These are phyloP conservation scores for Fusarium fracticaudum DNA, from an alignment of 2,329 filamentous ascomycete species.

Conservation along the genomic window DNA sequence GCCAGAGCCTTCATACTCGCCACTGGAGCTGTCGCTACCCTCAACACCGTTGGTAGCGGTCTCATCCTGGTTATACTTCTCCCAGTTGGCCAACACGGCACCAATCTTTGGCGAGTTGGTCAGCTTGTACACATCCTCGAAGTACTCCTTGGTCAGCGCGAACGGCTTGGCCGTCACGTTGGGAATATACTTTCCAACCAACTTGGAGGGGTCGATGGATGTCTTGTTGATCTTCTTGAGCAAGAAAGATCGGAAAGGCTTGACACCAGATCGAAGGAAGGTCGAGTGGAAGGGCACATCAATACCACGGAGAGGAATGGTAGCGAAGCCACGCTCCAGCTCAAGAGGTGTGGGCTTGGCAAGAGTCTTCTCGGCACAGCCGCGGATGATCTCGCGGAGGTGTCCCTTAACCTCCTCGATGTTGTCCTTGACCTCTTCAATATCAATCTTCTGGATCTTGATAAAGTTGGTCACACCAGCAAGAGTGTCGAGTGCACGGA, in stretches of 20 bases:
- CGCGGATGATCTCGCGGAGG: conserved; percentile 89
- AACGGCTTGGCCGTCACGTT: conserved; percentile 98
- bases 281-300: conserved; percentile 99
- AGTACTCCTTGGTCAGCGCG: conserved; percentile 97
- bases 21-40: conserved; percentile 53
- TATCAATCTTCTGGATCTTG: conserved; percentile 97
- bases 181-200: conserved; percentile 98
- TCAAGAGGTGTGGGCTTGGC: conserved; percentile 89
- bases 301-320: conserved; percentile 95
- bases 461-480: conserved; percentile 91
- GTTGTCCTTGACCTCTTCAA: conserved; percentile 88
- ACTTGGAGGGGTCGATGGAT: conserved; percentile 94
- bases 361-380: conserved; percentile 86
- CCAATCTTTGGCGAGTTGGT: conserved; percentile 86
- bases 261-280: conserved; percentile 96
- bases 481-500: conserved; percentile 76
- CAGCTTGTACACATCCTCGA: conserved; percentile 96
- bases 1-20: conserved; percentile 54
- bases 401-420: conserved; percentile 92
- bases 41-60: conserved; percentile 46
- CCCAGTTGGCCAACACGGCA: conserved; percentile 86
- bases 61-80: conserved; percentile 71
- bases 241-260: conserved; percentile 97
- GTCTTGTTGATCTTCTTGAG: conserved; percentile 99
- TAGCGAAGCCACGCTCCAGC: conserved; percentile 94